Conservation (phyloP, 2,329 filamentous ascomycete species). For the Domatiomyces globalis region DNA sequence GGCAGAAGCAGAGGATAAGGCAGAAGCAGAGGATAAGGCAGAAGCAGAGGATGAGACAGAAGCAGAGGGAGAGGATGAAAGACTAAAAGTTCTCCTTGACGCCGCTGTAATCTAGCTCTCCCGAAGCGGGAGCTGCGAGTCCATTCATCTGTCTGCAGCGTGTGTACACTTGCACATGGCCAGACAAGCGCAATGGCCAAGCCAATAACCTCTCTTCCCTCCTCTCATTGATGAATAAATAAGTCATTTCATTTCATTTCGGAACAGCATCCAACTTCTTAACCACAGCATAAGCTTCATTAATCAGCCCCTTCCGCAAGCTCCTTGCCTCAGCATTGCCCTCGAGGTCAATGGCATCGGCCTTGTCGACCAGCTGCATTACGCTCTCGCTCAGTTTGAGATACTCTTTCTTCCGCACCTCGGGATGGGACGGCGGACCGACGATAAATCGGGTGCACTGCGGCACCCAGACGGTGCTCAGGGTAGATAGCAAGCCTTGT, state of each 20-base stretch:
- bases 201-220: too few species aligned
- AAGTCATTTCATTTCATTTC: neutral
- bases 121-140: neutral
- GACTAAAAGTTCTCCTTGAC: neutral
- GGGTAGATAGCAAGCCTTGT: constrained; percentile 24
- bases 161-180: too few species aligned
- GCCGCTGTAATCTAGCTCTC: neutral
- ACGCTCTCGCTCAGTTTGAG: constrained; percentile 32
- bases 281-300: constrained; percentile 28
- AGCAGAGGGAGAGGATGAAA: neutral
- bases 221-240: too few species aligned
- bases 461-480: constrained; percentile 26
- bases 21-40: too few species aligned
- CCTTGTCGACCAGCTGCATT: constrained; percentile 33
- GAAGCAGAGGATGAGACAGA: too few species aligned
- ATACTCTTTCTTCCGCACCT: constrained; percentile 30
- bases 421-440: constrained; percentile 27
- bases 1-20: too few species aligned
- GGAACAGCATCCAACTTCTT: constrained; percentile 24
- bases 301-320: constrained; percentile 34
- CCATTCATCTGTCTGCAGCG: too few species aligned
- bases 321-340: constrained; percentile 44
- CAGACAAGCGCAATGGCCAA: neutral
- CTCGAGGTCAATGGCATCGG: constrained; percentile 63
- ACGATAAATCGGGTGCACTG: constrained; percentile 26